Conservation (phyloP, 495 filamentous ascomycete genomes). For the Penicillium robsamsonii region DNA sequence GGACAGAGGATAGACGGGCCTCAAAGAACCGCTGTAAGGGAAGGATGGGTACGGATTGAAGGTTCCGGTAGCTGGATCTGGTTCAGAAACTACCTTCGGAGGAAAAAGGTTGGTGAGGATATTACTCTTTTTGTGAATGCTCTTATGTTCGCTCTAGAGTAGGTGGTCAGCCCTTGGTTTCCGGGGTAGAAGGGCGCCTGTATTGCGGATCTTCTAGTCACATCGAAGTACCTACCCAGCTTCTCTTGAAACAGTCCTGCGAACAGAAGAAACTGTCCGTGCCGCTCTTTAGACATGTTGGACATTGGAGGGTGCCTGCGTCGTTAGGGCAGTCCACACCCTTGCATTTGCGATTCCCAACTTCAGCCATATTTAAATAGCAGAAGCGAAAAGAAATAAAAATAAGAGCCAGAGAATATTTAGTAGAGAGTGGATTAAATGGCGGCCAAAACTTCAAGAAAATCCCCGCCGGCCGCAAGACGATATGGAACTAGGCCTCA, state of each 20-base stretch:
- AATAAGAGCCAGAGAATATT: background rate
- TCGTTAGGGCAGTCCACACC: conserved; percentile 81
- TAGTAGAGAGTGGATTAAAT: conserved; percentile 1
- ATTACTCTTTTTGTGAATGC: conserved; percentile 81
- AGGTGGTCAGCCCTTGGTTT: conserved; percentile 19
- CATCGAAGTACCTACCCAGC: conserved; percentile 71
- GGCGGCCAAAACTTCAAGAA: conserved; percentile 15
- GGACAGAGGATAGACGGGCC: conserved; percentile 90
- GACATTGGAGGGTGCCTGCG: conserved; percentile 83
- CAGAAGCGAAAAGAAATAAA: background rate
- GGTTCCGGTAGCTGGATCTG: conserved; percentile 81
- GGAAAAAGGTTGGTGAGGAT: conserved; percentile 64
- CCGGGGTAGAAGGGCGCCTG: conserved; percentile 4
- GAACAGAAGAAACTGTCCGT: conserved; percentile 96
- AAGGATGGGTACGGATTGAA: conserved; percentile 91
- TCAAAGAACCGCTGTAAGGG: conserved; percentile 71
- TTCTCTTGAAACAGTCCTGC: conserved; percentile 97
- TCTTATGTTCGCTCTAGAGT: conserved; percentile 76
- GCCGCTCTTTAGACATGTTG: conserved; percentile 85
- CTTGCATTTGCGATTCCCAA: conserved; percentile 66
- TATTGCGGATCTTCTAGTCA: conserved; percentile 28
- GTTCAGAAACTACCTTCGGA: conserved; percentile 79
- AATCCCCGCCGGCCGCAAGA: conserved; percentile 5
- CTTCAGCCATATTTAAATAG: conserved; percentile 23
- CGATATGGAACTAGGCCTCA: background rate